phyloP scores from a whole-genome alignment of 768 basidiomycete genomes.

The Phlebiopsis flavidoalba region DNA sequence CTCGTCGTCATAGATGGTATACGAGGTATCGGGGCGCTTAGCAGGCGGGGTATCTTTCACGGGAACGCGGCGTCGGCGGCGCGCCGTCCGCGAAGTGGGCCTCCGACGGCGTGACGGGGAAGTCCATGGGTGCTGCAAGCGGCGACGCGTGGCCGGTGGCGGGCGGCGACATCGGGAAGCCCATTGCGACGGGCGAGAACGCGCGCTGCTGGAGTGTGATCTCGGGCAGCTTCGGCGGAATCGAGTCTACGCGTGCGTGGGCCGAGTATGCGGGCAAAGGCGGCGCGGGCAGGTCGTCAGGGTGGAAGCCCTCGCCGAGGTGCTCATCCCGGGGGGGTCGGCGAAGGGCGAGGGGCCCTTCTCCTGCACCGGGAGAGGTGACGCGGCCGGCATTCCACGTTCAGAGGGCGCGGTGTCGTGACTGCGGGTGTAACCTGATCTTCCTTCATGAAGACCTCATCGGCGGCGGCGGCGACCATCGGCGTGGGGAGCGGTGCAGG shows the following conservation, averaged over 20 bases:
- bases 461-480: conserved; percentile 21
- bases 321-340: conserved; percentile 19
- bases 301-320: conserved; percentile 10
- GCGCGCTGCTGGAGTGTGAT: conserved; percentile 40
- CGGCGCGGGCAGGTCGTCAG: conserved; percentile 17
- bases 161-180: conserved; percentile 18
- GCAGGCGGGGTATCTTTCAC: conserved; percentile 12
- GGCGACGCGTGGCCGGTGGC: conserved; percentile 21
- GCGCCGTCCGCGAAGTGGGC: conserved; percentile 14
- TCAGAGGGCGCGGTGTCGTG: conserved; percentile 6
- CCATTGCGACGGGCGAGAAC: conserved; percentile 32
- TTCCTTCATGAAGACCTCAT: conserved; percentile 13
- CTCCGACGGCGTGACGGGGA: conserved; percentile 14
- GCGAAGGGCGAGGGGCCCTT: conserved; percentile 23
- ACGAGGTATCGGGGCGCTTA: conserved; percentile 45
- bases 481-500: conserved; percentile 20
- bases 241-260: conserved; percentile 41
- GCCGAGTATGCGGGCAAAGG: conserved; percentile 26
- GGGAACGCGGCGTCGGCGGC: conserved; percentile 10
- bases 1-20: conserved; percentile 51
- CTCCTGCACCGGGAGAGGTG: not conserved
- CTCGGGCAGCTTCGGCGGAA: conserved; percentile 51
- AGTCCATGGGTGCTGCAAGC: conserved; percentile 15
- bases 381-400: not conserved
- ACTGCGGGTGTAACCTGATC: not conserved